A percentile compares a stretch with the other conserved stretches of the same genome.
These are phyloP conservation scores for Eucalyptus globulus DNA, from an alignment of 345 rosid genomes.

Conservation along the genomic window DNA sequence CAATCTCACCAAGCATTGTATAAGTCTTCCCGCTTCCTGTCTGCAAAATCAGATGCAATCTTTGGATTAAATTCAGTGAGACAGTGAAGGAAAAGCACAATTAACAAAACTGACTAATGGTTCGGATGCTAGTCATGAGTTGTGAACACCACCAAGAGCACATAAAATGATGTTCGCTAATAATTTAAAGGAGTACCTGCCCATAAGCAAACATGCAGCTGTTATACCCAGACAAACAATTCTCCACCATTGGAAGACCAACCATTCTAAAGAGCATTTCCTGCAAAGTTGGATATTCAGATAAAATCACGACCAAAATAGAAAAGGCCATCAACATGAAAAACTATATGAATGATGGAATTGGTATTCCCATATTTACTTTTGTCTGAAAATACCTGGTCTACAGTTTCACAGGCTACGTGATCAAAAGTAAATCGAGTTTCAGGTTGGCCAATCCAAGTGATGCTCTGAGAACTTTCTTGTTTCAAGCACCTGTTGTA, in stretches of 20 bases:
- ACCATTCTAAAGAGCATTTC: constrained; percentile 83
- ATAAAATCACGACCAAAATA: not conserved
- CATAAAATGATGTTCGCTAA: not conserved
- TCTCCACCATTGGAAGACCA: constrained; percentile 91
- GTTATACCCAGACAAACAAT: constrained; percentile 93
- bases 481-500: constrained; percentile 84
- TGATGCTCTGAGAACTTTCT: constrained; percentile 68
- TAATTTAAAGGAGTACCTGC: constrained; percentile 45
- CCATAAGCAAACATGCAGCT: constrained; percentile 99
- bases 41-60: constrained; percentile 25
- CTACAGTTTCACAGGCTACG: constrained; percentile 86
- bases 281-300: constrained; percentile 22
- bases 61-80: not conserved
- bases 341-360: not conserved
- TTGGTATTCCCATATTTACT: not conserved
- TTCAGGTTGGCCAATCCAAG: constrained; percentile 91
- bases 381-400: constrained; percentile 45
- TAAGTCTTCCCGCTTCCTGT: constrained; percentile 99
- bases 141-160: not conserved
- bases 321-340: not conserved
- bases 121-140: not conserved
- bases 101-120: not conserved
- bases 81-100: not conserved
- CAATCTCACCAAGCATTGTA: constrained; percentile 87
- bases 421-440: constrained; percentile 81